These are phyloP conservation scores for Dictyostelium discoideum DNA, from an alignment of 78 protist species.

Conservation along the genomic window DNA sequence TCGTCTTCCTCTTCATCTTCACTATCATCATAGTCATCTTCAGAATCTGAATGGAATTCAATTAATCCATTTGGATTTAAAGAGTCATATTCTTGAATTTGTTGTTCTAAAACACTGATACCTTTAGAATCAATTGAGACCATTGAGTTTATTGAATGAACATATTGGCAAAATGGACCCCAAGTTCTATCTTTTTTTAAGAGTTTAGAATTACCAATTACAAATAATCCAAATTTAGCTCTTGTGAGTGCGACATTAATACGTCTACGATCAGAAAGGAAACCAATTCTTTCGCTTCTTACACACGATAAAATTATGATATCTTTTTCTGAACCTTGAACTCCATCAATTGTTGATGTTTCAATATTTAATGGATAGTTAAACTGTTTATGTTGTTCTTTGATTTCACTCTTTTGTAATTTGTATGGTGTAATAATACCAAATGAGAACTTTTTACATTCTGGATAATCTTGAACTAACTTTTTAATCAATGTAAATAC, in stretches of 20 bases:
- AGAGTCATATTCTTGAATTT: background rate
- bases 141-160: background rate
- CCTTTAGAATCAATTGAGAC: background rate
- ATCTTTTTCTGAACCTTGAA: conserved; percentile 92
- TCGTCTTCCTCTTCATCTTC: no score
- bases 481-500: background rate
- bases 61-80: conserved; percentile 3
- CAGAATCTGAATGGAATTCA: background rate
- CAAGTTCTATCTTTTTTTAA: background rate
- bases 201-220: conserved; percentile 76
- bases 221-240: conserved; percentile 70
- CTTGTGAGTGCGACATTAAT: conserved; percentile 94
- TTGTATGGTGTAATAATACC: conserved; percentile 38
- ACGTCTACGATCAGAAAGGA: conserved; percentile 90
- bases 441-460: background rate
- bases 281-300: conserved; percentile 87
- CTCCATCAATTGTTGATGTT: conserved; percentile 84
- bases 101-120: background rate
- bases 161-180: background rate
- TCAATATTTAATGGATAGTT: background rate
- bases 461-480: conserved; percentile 16
- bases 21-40: background rate
- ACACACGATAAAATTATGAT: conserved; percentile 88
- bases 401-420: conserved; percentile 27
- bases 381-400: background rate